Conservation (phyloP, 129 eudicot species). For the Flaveria brownii region DNA sequence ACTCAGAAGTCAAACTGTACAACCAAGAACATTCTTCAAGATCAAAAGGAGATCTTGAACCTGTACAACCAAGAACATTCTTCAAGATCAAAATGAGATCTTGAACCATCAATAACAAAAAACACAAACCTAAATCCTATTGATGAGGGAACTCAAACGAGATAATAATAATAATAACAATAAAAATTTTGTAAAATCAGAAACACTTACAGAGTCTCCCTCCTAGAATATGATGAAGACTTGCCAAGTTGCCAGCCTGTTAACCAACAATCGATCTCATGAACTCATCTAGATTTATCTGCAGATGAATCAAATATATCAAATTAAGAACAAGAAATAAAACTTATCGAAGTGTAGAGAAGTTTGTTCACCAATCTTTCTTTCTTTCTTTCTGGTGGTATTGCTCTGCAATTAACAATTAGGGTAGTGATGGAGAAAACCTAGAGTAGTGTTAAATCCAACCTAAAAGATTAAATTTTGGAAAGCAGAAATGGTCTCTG, state of each 20-base stretch:
- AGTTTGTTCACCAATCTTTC: background rate
- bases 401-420: slow-evolving; percentile 1
- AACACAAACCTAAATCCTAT: background rate
- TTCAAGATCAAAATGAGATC: slow-evolving; percentile 30
- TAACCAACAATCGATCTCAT: slow-evolving; percentile 57
- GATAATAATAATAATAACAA: no score
- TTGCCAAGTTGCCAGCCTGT: slow-evolving; percentile 50
- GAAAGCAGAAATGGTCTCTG: slow-evolving; percentile 8
- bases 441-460: slow-evolving; percentile 28
- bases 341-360: slow-evolving; percentile 33
- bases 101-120: slow-evolving; percentile 16
- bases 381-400: background rate
- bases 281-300: slow-evolving; percentile 48
- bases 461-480: slow-evolving; percentile 31
- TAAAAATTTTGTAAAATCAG: background rate
- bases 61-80: slow-evolving; percentile 8
- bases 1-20: slow-evolving; percentile 4
- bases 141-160: no score
- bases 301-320: background rate
- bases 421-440: slow-evolving; percentile 19
- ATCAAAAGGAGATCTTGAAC: slow-evolving; percentile 29
- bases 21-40: slow-evolving; percentile 19
- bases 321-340: slow-evolving; percentile 8
- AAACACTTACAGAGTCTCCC: slow-evolving; percentile 61
- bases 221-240: slow-evolving; percentile 79